Evolutionary conservation across 1,284 basidiomycete species (phyloP).

Genomic region (Moniliophthora roreri): DNA sequence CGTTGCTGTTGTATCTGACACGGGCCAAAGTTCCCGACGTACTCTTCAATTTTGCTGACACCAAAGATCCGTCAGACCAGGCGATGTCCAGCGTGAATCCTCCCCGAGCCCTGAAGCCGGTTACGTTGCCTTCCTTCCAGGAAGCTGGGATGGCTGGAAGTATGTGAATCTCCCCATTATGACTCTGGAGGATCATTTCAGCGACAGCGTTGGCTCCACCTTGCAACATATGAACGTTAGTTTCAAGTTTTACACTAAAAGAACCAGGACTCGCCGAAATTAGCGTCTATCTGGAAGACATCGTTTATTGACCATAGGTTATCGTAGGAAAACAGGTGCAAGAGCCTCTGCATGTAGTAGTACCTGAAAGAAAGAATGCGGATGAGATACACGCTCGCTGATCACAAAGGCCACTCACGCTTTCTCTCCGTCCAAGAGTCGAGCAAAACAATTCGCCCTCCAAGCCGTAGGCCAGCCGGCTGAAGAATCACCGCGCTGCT

Average conservation of each 20-base stretch:
- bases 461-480: constrained; percentile 20
- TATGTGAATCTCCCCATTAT: constrained; percentile 20
- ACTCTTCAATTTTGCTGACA: constrained; percentile 11
- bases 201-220: constrained; percentile 15
- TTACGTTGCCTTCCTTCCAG: constrained; percentile 14
- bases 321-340: constrained; percentile 14
- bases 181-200: constrained; percentile 21
- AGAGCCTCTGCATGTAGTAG: constrained; percentile 16
- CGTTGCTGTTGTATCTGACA: constrained; percentile 9
- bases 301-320: constrained; percentile 16
- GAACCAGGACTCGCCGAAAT: constrained; percentile 12
- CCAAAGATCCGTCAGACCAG: constrained; percentile 14
- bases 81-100: constrained; percentile 15
- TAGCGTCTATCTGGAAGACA: constrained; percentile 17
- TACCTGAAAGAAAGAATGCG: background rate
- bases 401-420: background rate
- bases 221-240: background rate
- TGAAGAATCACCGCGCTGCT: constrained; percentile 17
- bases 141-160: constrained; percentile 19
- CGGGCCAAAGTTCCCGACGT: constrained; percentile 9
- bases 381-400: too few species aligned
- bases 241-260: background rate
- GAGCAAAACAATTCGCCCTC: constrained; percentile 16
- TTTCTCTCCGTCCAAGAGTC: constrained; percentile 17
- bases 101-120: constrained; percentile 18